Percentiles rank a stretch among this genome's conserved stretches.
Conservation (phyloP, 2,329 filamentous ascomycete genomes). For the Elsinoe australis region DNA sequence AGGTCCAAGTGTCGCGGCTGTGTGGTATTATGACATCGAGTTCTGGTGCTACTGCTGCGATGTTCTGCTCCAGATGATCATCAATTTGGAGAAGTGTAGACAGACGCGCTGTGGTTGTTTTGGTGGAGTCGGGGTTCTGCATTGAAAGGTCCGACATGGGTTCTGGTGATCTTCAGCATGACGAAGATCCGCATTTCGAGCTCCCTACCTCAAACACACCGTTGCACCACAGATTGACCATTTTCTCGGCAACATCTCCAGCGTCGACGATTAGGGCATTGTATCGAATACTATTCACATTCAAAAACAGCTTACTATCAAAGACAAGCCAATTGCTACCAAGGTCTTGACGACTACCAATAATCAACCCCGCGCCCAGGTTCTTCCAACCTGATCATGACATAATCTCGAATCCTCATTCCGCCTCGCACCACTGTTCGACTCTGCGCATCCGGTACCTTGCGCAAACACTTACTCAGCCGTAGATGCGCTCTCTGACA, state of each 20-base stretch:
- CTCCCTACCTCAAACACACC: slow-evolving; percentile 1
- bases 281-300: slow-evolving; percentile 2
- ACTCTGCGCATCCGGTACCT: slow-evolving; percentile 9
- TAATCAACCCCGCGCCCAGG: neutral
- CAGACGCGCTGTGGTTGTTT: no score
- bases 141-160: no score
- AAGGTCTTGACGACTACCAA: neutral
- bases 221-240: slow-evolving; percentile 8
- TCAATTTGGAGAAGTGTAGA: no score
- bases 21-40: no score
- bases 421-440: neutral
- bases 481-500: slow-evolving; percentile 11
- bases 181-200: no score
- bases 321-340: no score
- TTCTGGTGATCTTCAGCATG: no score
- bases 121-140: no score
- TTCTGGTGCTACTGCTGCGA: no score
- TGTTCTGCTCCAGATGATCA: no score
- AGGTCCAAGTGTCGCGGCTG: no score
- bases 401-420: slow-evolving; percentile 12
- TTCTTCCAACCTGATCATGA: slow-evolving; percentile 13
- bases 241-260: slow-evolving; percentile 14
- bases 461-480: neutral
- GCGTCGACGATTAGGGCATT: neutral
- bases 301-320: no score